Percentiles rank a stretch among this genome's conserved stretches.
Evolutionary conservation across 495 filamentous ascomycete species (phyloP).

Genomic region (Talaromyces thailandensis): DNA sequence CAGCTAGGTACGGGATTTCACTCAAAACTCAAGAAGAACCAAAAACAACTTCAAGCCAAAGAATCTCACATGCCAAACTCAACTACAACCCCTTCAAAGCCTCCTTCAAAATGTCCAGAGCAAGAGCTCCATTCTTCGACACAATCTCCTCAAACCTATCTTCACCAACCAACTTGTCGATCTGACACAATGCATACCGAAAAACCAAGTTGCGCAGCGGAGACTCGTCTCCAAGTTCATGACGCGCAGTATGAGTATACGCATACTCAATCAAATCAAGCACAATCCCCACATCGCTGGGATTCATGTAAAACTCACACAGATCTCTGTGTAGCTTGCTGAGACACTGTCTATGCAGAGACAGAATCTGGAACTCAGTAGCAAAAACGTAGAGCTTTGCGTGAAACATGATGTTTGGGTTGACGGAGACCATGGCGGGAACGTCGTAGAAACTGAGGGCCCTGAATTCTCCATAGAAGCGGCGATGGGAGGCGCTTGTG

Average conservation of each 20-base stretch:
- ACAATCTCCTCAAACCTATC: background rate
- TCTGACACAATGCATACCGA: background rate
- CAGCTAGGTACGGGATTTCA: background rate
- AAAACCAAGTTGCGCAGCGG: background rate
- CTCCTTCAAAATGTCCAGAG: background rate
- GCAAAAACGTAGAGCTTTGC: background rate
- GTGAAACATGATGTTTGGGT: slow-evolving; percentile 1
- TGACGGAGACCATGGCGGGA: background rate
- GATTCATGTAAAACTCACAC: background rate
- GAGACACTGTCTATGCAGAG: background rate
- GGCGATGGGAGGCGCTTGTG: background rate
- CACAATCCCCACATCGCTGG: background rate
- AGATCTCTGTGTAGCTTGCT: background rate
- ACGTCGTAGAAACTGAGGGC: background rate
- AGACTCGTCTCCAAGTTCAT: background rate
- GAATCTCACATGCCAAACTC: background rate
- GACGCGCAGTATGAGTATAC: background rate
- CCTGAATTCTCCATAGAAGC: background rate
- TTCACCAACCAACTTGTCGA: background rate
- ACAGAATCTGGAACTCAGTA: background rate
- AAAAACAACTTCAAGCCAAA: too few species aligned
- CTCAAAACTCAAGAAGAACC: background rate
- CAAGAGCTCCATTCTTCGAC: background rate
- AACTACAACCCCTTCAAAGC: background rate
- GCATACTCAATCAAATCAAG: background rate